Evolutionary conservation across 2,329 filamentous ascomycete genomes (phyloP).

Genomic region (Gremmenia infestans): DNA sequence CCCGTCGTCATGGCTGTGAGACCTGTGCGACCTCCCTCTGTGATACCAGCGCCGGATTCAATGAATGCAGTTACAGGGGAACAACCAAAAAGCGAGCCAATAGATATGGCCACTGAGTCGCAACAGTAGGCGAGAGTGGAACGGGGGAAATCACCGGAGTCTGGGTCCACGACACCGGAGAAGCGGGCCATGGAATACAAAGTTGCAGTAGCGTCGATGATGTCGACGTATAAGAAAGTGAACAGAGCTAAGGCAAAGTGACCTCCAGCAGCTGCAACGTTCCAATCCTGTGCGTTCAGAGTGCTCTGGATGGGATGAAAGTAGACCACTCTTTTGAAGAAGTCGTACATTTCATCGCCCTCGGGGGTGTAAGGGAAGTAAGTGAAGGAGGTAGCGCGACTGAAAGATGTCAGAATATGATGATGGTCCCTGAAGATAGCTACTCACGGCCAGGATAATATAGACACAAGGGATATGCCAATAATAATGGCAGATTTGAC

Average conservation of each 20-base stretch:
- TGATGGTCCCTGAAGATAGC: neutral
- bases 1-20: conserved; percentile 66
- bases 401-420: conserved; percentile 24
- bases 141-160: conserved; percentile 77
- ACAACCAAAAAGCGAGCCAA: conserved; percentile 63
- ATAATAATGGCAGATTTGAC: conserved; percentile 72
- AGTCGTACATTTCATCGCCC: conserved; percentile 62
- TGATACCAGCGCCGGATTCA: conserved; percentile 70
- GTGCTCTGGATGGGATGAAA: conserved; percentile 66
- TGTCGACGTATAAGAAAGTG: conserved; percentile 76
- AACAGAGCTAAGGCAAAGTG: conserved; percentile 69
- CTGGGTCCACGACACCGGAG: conserved; percentile 57
- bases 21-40: conserved; percentile 68
- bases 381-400: conserved; percentile 62
- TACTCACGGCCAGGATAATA: conserved; percentile 69
- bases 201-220: conserved; percentile 73
- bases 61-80: conserved; percentile 72
- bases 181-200: conserved; percentile 80
- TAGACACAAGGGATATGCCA: conserved; percentile 65
- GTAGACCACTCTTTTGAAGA: conserved; percentile 67
- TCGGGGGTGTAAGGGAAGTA: conserved; percentile 64
- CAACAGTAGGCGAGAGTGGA: conserved; percentile 75
- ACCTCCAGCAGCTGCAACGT: conserved; percentile 43
- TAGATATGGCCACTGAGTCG: conserved; percentile 66
- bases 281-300: conserved; percentile 62